Conservation (phyloP, 139 green algal genomes). For the Pleodorina starrii region DNA sequence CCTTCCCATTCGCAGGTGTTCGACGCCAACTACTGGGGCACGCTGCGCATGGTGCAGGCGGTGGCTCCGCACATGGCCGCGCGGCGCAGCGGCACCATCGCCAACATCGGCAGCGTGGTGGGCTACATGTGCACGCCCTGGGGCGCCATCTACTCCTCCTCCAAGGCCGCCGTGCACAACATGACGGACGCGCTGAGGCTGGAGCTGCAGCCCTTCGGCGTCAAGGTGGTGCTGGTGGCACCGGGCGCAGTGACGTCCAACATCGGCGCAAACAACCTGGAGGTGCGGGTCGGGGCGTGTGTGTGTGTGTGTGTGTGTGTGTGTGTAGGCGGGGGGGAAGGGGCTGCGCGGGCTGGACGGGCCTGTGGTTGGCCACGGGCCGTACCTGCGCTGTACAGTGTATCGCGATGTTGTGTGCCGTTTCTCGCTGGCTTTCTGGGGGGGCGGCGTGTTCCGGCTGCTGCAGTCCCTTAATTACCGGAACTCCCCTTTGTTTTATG, state of each 20-base stretch:
- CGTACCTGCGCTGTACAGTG: too few relatives aligned
- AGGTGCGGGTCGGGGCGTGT: too few relatives aligned
- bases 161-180: constrained; percentile 62
- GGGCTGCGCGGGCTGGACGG: too few relatives aligned
- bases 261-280: constrained; percentile 44
- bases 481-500: too few relatives aligned
- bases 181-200: constrained; percentile 57
- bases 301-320: too few relatives aligned
- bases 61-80: constrained; percentile 60
- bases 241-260: constrained; percentile 53
- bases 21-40: constrained; percentile 47
- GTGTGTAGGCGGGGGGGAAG: background rate
- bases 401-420: too few relatives aligned
- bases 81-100: constrained; percentile 43
- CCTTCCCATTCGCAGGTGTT: constrained; percentile 35
- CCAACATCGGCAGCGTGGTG: constrained; percentile 59
- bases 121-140: constrained; percentile 43
- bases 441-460: too few relatives aligned
- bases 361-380: too few relatives aligned
- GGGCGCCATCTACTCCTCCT: constrained; percentile 53
- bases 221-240: constrained; percentile 59
- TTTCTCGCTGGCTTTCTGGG: too few relatives aligned
- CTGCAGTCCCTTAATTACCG: too few relatives aligned
- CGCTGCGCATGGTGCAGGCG: constrained; percentile 22
- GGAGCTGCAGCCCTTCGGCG: constrained; percentile 58